phyloP scores from a whole-genome alignment of 1,139 yeast species.

The Nakaseomyces nivariensis region DNA sequence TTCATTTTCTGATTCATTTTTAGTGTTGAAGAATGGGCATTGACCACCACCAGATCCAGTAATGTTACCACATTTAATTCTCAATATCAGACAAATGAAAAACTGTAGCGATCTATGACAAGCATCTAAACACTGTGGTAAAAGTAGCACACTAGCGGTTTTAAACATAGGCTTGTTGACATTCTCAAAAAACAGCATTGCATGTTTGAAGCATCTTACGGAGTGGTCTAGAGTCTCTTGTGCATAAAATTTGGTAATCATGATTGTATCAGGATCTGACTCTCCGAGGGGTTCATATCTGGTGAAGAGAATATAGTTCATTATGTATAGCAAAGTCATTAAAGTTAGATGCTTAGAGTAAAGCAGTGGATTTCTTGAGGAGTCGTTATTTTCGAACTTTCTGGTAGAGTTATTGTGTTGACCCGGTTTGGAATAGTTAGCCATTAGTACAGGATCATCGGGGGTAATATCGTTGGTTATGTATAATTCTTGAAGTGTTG shows the following conservation, averaged over 20 bases:
- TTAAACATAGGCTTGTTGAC: constrained; percentile 30
- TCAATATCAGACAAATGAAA: constrained; percentile 38
- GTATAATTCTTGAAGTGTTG: background rate
- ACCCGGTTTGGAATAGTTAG: background rate
- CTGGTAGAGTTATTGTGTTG: background rate
- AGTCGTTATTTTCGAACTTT: constrained; percentile 10
- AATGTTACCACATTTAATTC: constrained; percentile 38
- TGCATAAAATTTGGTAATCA: constrained; percentile 31
- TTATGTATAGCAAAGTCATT: constrained; percentile 37
- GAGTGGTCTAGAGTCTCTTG: constrained; percentile 34
- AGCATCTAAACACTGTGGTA: constrained; percentile 38
- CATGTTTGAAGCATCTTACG: constrained; percentile 33
- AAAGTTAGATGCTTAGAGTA: constrained; percentile 33
- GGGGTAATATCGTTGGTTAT: background rate
- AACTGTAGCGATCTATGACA: constrained; percentile 45
- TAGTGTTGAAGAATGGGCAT: background rate
- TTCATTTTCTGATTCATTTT: constrained; percentile 6
- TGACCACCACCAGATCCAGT: constrained; percentile 24
- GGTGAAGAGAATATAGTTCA: constrained; percentile 39
- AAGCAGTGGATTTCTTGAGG: constrained; percentile 32
- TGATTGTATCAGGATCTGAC: constrained; percentile 28
- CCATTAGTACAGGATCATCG: background rate
- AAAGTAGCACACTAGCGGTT: constrained; percentile 35
- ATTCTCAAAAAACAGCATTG: constrained; percentile 30
- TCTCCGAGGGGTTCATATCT: constrained; percentile 37